phyloP scores from a whole-genome alignment of 306 rosid species.

The Malus domestica region DNA sequence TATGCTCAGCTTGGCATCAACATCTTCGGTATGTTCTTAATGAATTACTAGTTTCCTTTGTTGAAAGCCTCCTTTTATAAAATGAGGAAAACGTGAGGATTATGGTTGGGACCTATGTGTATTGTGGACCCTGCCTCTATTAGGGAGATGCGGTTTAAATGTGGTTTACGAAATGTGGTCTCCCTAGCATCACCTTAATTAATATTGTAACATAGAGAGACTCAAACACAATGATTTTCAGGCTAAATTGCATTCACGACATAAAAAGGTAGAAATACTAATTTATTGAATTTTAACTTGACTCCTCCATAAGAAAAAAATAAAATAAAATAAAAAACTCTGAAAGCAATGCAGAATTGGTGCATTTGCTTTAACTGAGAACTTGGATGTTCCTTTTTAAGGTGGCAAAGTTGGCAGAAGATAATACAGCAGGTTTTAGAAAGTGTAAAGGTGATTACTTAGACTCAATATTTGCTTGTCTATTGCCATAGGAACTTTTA shows the following conservation, averaged over 20 bases:
- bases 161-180: too few species aligned
- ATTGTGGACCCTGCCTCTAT: too few species aligned
- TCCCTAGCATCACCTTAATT: neutral
- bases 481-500: neutral
- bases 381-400: neutral
- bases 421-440: neutral
- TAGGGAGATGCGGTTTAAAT: too few species aligned
- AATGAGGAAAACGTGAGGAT: neutral
- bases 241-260: too few species aligned
- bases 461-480: neutral
- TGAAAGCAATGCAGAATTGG: neutral
- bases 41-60: neutral
- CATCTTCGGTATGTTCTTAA: constrained; percentile 64
- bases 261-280: too few species aligned
- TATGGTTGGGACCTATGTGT: neutral
- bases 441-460: neutral
- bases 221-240: too few species aligned
- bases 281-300: too few species aligned
- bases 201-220: too few species aligned
- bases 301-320: too few species aligned
- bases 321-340: too few species aligned
- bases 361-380: neutral
- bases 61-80: neutral
- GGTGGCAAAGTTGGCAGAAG: neutral
- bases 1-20: constrained; percentile 76